Evolutionary conservation across 129 eudicot genomes (phyloP).

Genomic region (Escallonia rubra): DNA sequence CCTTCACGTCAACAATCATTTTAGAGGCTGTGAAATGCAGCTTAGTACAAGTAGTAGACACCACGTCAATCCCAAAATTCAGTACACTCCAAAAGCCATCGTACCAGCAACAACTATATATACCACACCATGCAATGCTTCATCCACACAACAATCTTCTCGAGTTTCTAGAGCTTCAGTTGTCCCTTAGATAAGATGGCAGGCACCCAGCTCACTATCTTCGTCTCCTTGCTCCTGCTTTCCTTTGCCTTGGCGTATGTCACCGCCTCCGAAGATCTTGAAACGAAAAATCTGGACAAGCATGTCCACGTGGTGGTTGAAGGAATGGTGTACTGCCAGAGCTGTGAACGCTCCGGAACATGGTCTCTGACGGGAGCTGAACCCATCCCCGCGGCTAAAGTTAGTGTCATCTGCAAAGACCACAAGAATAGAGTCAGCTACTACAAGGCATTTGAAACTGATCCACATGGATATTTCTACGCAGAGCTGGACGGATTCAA

Average conservation of each 20-base stretch:
- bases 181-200: conserved; percentile 36
- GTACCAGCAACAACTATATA: conserved; percentile 6
- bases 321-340: conserved; percentile 84
- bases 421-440: conserved; percentile 65
- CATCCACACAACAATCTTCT: conserved; percentile 2
- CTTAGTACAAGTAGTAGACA: conserved; percentile 35
- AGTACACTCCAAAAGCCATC: conserved; percentile 6
- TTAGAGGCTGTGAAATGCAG: neutral
- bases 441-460: conserved; percentile 60
- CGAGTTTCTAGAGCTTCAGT: neutral
- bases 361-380: conserved; percentile 71
- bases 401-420: conserved; percentile 82
- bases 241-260: conserved; percentile 15
- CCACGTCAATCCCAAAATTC: neutral
- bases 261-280: conserved; percentile 29
- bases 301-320: conserved; percentile 61
- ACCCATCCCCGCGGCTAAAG: conserved; percentile 65
- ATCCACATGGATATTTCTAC: conserved; percentile 66
- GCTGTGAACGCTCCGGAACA: conserved; percentile 56
- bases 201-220: conserved; percentile 28
- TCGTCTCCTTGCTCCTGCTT: conserved; percentile 35
- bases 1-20: conserved; percentile 21
- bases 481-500: conserved; percentile 60
- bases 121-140: conserved; percentile 1
- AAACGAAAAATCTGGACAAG: conserved; percentile 32